Conservation (phyloP, 805 yeast genomes). For the Wickerhamomyces bovis region DNA sequence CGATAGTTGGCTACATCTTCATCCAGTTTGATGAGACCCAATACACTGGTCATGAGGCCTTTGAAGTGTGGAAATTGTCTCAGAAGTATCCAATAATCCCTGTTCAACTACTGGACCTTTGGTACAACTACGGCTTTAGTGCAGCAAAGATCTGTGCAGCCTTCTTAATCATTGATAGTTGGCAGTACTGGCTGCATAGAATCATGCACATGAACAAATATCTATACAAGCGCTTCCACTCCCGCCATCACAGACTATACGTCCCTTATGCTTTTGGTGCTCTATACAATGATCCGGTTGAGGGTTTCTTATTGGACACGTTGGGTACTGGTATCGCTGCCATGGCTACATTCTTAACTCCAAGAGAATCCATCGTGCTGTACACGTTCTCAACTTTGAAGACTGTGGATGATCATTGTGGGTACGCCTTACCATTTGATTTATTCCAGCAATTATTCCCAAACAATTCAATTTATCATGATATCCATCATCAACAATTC, state of each 20-base stretch:
- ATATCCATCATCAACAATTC: constrained; percentile 94
- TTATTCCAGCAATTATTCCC: constrained; percentile 89
- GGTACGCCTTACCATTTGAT: constrained; percentile 90
- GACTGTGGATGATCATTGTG: constrained; percentile 98
- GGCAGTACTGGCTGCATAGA: constrained; percentile 93
- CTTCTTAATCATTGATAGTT: constrained; percentile 75
- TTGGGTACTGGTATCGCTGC: constrained; percentile 86
- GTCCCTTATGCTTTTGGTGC: constrained; percentile 98
- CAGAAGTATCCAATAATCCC: constrained; percentile 32
- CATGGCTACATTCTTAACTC: constrained; percentile 52
- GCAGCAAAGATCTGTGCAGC: constrained; percentile 51
- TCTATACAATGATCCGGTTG: constrained; percentile 86
- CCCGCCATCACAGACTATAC: constrained; percentile 89
- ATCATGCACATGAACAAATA: constrained; percentile 78
- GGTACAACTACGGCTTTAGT: constrained; percentile 64
- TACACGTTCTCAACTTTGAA: constrained; percentile 89
- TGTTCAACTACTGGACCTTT: constrained; percentile 38
- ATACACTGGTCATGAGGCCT: constrained; percentile 44
- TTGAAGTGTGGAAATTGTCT: constrained; percentile 40
- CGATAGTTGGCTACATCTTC: constrained; percentile 56
- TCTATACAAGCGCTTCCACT: constrained; percentile 78
- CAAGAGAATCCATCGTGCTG: constrained; percentile 69
- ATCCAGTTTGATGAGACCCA: constrained; percentile 52
- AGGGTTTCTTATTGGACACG: constrained; percentile 90
- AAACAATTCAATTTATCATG: constrained; percentile 92